These are phyloP conservation scores for Warburgia ugandensis DNA, from an alignment of 164 flowering plant species.

Conservation along the genomic window DNA sequence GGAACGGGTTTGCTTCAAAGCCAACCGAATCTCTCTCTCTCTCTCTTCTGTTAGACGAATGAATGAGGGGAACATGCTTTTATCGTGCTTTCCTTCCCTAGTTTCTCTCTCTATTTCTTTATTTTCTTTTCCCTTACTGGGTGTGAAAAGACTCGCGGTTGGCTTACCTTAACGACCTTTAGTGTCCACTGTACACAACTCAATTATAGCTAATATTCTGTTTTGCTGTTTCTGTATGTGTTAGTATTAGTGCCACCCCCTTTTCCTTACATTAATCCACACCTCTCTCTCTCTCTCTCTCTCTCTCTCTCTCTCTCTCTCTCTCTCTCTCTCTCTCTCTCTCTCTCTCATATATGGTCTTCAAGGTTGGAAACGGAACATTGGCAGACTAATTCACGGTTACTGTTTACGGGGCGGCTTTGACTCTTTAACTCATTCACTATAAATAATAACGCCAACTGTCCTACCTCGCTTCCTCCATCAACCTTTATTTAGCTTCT, in stretches of 20 bases:
- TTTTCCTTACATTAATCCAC: too few species aligned
- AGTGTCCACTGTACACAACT: conserved; percentile 6
- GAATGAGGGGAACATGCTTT: conserved; percentile 14
- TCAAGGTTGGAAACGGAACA: conserved; percentile 26
- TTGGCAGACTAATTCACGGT: conserved; percentile 31
- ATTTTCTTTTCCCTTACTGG: conserved; percentile 1
- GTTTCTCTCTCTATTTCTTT: background rate
- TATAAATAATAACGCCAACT: conserved; percentile 20
- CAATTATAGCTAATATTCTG: conserved; percentile 2
- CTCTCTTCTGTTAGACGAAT: conserved; percentile 1
- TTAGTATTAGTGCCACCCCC: too few species aligned
- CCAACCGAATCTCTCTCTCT: conserved; percentile 29
- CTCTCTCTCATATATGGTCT: too few species aligned
- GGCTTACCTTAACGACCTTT: conserved; percentile 5
- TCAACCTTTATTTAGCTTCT: too few species aligned
- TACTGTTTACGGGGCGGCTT: conserved; percentile 31
- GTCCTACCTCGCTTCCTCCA: conserved; percentile 18
- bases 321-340: background rate
- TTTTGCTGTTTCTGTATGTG: background rate
- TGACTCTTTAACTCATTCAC: conserved; percentile 16
- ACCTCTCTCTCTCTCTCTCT: conserved; percentile 4
- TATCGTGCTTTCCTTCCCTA: conserved; percentile 12
- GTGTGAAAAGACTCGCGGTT: background rate
- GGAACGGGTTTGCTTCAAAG: conserved; percentile 32
- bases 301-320: background rate